Percentiles rank a stretch among this genome's conserved stretches.
phyloP scores from a whole-genome alignment of 2,329 filamentous ascomycete genomes.

The Fusarium oxysporum region DNA sequence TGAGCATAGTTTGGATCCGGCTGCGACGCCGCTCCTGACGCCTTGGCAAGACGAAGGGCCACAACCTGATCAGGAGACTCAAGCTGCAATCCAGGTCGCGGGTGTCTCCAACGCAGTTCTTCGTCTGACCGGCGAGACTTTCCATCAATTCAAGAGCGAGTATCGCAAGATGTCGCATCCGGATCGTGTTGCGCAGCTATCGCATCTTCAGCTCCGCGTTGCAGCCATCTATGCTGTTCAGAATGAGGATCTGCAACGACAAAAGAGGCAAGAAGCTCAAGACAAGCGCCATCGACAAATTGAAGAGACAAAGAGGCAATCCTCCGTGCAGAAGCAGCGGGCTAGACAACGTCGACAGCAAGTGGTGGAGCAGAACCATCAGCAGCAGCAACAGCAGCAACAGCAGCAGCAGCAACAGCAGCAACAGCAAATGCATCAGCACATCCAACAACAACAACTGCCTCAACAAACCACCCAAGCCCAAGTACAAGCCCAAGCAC shows the following conservation, averaged over 20 bases:
- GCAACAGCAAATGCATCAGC: slow-evolving; percentile 37
- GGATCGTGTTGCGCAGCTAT: slow-evolving; percentile 53
- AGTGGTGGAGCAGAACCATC: slow-evolving; percentile 44
- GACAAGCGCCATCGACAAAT: slow-evolving; percentile 54
- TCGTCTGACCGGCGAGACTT: slow-evolving; percentile 57
- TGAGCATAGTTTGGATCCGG: slow-evolving; percentile 26
- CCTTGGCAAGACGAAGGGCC: slow-evolving; percentile 45
- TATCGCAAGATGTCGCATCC: slow-evolving; percentile 57
- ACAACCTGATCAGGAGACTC: slow-evolving; percentile 52
- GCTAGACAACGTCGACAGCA: slow-evolving; percentile 42
- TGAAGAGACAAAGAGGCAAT: slow-evolving; percentile 49
- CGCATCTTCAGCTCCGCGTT: slow-evolving; percentile 56
- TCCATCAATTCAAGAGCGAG: slow-evolving; percentile 57
- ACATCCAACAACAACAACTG: slow-evolving; percentile 44
- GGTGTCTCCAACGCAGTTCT: slow-evolving; percentile 54
- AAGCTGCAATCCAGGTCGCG: slow-evolving; percentile 53
- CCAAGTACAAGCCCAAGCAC: slow-evolving; percentile 45
- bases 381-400: slow-evolving; percentile 39
- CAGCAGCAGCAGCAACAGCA: too few species aligned
- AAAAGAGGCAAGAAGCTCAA: slow-evolving; percentile 53
- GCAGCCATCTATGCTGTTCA: slow-evolving; percentile 59
- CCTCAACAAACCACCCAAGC: slow-evolving; percentile 40
- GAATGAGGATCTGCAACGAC: slow-evolving; percentile 57
- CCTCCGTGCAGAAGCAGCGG: slow-evolving; percentile 42
- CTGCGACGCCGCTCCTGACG: slow-evolving; percentile 24